Percentiles rank a stretch among this genome's conserved stretches.
Conservation (phyloP, 129 eudicot species). For the Apium graveolens region DNA sequence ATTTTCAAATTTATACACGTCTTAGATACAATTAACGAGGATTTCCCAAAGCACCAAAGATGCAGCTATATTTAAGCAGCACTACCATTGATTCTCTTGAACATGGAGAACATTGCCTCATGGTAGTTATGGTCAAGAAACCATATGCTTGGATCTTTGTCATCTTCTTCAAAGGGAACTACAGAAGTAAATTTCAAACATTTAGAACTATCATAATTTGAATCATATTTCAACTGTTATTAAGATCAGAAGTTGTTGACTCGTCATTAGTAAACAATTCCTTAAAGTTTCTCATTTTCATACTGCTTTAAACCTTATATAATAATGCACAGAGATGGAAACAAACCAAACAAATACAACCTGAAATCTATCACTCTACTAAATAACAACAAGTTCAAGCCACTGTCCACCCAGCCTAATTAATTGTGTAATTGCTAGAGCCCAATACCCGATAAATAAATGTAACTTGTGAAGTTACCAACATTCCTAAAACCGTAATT, state of each 20-base stretch:
- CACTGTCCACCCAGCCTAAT: neutral
- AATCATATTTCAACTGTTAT: neutral
- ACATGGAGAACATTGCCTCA: conserved; percentile 97
- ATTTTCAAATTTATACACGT: neutral
- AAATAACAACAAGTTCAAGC: neutral
- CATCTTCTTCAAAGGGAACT: conserved; percentile 99
- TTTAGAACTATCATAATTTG: conserved; percentile 1
- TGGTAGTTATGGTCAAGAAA: conserved; percentile 99
- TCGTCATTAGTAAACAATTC: neutral
- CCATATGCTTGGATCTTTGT: conserved; percentile 94
- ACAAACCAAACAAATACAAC: neutral
- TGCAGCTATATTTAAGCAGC: neutral
- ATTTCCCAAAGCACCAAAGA: neutral
- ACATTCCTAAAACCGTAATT: too few species aligned
- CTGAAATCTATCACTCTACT: neutral
- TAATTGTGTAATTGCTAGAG: neutral
- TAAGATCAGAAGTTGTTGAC: neutral
- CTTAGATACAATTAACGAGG: neutral
- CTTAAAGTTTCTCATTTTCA: neutral
- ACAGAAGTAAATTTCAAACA: conserved; percentile 14
- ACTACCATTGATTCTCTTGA: conserved; percentile 86
- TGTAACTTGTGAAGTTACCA: too few species aligned
- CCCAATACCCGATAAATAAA: too few species aligned
- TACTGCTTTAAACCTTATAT: neutral
- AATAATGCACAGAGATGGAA: neutral